A percentile compares a stretch with the other conserved stretches of the same genome.
These are phyloP conservation scores for Chytriomyces hyalinus DNA, from an alignment of 192 early-diverging fungal genomes.

Conservation along the genomic window DNA sequence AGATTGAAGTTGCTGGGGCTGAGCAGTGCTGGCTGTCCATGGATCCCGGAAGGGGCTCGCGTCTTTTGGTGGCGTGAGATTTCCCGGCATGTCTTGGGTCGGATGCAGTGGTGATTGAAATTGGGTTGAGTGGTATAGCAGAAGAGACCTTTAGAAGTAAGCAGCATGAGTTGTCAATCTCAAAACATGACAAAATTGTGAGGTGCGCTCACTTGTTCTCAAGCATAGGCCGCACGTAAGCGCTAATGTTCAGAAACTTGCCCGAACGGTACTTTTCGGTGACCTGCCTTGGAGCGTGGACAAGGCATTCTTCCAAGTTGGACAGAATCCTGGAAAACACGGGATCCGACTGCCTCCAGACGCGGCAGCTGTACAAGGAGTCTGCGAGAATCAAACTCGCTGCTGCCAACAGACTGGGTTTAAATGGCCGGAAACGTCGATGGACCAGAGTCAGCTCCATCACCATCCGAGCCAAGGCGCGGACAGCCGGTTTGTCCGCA, in stretches of 20 bases:
- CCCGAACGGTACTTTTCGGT: conserved; percentile 13
- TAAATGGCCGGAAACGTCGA: conserved; percentile 43
- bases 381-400: conserved; percentile 41
- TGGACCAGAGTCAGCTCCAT: conserved; percentile 57
- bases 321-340: neutral
- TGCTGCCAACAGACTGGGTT: conserved; percentile 49
- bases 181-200: neutral
- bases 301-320: conserved; percentile 17
- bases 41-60: conserved; percentile 15
- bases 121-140: neutral
- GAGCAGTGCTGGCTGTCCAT: neutral
- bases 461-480: conserved; percentile 56
- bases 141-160: neutral
- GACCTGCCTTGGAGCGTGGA: conserved; percentile 19
- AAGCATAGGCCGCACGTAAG: conserved; percentile 2
- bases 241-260: conserved; percentile 19
- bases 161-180: neutral
- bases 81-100: neutral
- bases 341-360: conserved; percentile 9
- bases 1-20: neutral
- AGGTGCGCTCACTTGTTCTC: conserved; percentile 8
- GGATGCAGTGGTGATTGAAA: neutral
- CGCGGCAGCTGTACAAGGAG: neutral
- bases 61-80: conserved; percentile 27
- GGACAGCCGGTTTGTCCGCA: conserved; percentile 22